These are phyloP conservation scores for Zoysia japonica DNA, from an alignment of 176 grass and related monocot species.

Conservation along the genomic window DNA sequence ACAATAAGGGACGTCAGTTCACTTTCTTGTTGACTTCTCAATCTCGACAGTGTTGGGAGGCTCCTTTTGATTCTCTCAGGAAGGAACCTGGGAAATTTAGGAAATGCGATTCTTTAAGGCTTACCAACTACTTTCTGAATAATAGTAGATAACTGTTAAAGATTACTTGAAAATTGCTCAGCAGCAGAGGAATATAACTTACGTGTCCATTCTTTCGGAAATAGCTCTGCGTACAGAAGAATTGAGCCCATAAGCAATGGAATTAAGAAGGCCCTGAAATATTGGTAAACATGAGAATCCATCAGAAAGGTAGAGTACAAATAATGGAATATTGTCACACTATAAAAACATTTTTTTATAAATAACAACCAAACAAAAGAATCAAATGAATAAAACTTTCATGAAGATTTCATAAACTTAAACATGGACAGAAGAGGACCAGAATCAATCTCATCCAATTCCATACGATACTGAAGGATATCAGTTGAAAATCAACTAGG, in stretches of 20 bases:
- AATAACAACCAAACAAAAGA: not conserved
- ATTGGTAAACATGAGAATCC: not conserved
- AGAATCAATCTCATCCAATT: conserved; percentile 6
- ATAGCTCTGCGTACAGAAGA: conserved; percentile 88
- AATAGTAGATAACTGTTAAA: not conserved
- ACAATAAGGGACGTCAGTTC: conserved; percentile 75
- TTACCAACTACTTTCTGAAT: conserved; percentile 13
- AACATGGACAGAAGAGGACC: not conserved
- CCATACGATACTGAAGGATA: conserved; percentile 18
- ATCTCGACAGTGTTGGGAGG: conserved; percentile 56
- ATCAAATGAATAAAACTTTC: conserved; percentile 6
- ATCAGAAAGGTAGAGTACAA: not conserved
- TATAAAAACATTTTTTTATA: not conserved
- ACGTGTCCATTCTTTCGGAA: conserved; percentile 76
- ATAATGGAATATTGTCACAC: not conserved
- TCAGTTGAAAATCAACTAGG: not conserved
- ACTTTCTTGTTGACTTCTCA: conserved; percentile 69
- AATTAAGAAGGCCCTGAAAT: conserved; percentile 85
- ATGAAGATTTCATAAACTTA: conserved; percentile 14
- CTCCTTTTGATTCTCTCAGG: conserved; percentile 69
- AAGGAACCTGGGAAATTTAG: conserved; percentile 60
- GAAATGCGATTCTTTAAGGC: conserved; percentile 10
- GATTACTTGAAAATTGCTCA: not conserved
- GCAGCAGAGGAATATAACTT: conserved; percentile 39
- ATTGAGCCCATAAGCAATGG: conserved; percentile 94